Conservation (phyloP, 805 yeast species). For the Metschnikowia gelsemii region DNA sequence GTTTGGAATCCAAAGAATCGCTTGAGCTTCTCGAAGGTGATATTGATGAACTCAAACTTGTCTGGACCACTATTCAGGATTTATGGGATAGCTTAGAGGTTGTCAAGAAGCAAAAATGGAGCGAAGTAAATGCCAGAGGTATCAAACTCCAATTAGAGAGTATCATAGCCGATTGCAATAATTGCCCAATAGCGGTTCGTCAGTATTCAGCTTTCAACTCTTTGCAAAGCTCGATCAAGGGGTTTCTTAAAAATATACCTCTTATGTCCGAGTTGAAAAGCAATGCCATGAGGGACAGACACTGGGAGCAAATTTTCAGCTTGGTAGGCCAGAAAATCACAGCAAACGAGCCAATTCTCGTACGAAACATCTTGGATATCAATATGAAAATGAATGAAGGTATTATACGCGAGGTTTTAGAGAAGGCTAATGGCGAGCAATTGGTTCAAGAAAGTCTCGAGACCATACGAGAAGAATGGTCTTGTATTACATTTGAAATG, state of each 20-base stretch:
- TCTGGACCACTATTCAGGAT: constrained; percentile 61
- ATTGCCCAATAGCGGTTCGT: constrained; percentile 57
- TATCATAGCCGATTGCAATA: constrained; percentile 44
- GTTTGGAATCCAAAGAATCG: constrained; percentile 26
- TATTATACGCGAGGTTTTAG: constrained; percentile 48
- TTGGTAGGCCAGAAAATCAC: constrained; percentile 28
- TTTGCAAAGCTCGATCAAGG: constrained; percentile 47
- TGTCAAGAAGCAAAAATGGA: constrained; percentile 50
- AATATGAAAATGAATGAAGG: constrained; percentile 46
- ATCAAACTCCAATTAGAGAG: constrained; percentile 52
- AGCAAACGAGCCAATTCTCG: constrained; percentile 30
- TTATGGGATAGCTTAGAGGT: constrained; percentile 49
- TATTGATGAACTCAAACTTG: constrained; percentile 52
- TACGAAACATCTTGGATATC: constrained; percentile 65
- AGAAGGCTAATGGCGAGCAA: constrained; percentile 71
- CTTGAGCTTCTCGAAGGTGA: constrained; percentile 45
- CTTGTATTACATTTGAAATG: constrained; percentile 46
- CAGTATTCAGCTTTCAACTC: constrained; percentile 69
- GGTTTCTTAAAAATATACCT: constrained; percentile 37
- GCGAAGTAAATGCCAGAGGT: constrained; percentile 41
- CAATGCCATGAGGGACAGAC: constrained; percentile 60
- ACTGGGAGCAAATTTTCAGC: constrained; percentile 56
- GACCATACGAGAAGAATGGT: constrained; percentile 58
- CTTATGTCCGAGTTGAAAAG: constrained; percentile 49
- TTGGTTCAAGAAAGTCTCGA: constrained; percentile 57